These are phyloP conservation scores for Penicillium sp. DNA, from an alignment of 2,329 filamentous ascomycete genomes.

Conservation along the genomic window DNA sequence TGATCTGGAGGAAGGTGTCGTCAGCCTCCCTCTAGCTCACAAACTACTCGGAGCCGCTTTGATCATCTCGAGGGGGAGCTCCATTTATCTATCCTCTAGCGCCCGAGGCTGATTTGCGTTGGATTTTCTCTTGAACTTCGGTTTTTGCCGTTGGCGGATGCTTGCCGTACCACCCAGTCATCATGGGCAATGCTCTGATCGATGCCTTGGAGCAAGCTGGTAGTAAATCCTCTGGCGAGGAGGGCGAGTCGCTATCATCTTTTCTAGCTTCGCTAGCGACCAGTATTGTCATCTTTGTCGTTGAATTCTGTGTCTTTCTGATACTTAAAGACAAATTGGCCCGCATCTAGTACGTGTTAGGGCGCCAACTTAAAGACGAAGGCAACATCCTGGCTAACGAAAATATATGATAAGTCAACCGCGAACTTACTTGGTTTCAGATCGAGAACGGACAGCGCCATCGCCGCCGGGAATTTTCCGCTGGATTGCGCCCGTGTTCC, in stretches of 20 bases:
- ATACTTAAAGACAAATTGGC: constrained; percentile 76
- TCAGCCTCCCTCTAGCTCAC: not conserved
- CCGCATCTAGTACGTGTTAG: constrained; percentile 73
- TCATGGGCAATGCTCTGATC: constrained; percentile 34
- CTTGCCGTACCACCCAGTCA: not conserved
- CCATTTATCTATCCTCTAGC: not conserved
- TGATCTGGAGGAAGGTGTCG: constrained; percentile 1
- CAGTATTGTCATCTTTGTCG: constrained; percentile 65
- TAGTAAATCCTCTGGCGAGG: constrained; percentile 36
- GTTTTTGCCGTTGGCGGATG: too few relatives aligned
- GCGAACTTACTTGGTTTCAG: constrained; percentile 82
- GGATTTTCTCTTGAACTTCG: not conserved
- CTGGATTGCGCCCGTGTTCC: constrained; percentile 65
- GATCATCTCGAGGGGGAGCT: not conserved
- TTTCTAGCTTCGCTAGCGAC: constrained; percentile 69
- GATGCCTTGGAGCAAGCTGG: constrained; percentile 41
- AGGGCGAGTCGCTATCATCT: constrained; percentile 46
- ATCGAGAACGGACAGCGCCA: constrained; percentile 78
- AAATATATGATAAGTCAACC: constrained; percentile 64
- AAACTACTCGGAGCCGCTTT: not conserved
- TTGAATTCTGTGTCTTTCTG: constrained; percentile 71
- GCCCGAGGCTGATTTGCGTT: not conserved
- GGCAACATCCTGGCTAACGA: constrained; percentile 6
- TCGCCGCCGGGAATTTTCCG: constrained; percentile 63
- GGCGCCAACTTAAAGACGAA: not conserved